Evolutionary conservation across 2,329 filamentous ascomycete species (phyloP).

Genomic region (Fusarium ambrosium): DNA sequence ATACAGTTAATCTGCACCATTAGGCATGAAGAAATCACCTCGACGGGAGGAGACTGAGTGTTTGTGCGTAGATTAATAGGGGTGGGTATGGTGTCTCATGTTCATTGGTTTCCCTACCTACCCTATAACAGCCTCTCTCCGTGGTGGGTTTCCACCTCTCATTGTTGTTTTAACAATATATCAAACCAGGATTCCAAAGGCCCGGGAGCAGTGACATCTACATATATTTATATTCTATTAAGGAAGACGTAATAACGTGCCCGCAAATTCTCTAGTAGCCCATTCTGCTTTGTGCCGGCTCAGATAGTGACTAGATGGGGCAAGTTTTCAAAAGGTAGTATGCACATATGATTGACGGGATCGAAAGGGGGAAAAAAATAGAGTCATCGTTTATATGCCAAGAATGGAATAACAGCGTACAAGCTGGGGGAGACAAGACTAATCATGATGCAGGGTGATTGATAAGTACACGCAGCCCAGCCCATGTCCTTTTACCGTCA

Average conservation of each 20-base stretch:
- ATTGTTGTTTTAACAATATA: not conserved
- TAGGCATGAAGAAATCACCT: not conserved
- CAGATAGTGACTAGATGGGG: too few species aligned
- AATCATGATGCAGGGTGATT: not conserved
- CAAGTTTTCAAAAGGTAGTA: too few species aligned
- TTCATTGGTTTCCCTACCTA: not conserved
- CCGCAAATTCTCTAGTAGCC: too few species aligned
- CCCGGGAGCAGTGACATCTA: not conserved
- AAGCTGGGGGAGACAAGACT: not conserved
- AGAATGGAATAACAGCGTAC: not conserved
- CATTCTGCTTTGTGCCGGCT: too few species aligned
- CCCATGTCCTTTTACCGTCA: not conserved
- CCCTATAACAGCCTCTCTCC: not conserved
- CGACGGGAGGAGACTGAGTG: not conserved
- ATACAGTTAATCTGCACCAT: not conserved
- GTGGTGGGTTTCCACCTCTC: not conserved
- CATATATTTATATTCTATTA: not conserved
- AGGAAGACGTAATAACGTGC: not conserved
- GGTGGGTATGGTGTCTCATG: not conserved
- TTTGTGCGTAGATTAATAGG: not conserved
- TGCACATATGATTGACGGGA: too few species aligned
- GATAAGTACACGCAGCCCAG: not conserved
- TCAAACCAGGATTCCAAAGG: not conserved
- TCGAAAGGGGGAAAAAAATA: not conserved
- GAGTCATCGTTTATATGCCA: not conserved